Evolutionary conservation across 1,284 basidiomycete species (phyloP), one percentile per base, ranked within the genome.

Genomic region (Ganoderma meredithae): DNA sequence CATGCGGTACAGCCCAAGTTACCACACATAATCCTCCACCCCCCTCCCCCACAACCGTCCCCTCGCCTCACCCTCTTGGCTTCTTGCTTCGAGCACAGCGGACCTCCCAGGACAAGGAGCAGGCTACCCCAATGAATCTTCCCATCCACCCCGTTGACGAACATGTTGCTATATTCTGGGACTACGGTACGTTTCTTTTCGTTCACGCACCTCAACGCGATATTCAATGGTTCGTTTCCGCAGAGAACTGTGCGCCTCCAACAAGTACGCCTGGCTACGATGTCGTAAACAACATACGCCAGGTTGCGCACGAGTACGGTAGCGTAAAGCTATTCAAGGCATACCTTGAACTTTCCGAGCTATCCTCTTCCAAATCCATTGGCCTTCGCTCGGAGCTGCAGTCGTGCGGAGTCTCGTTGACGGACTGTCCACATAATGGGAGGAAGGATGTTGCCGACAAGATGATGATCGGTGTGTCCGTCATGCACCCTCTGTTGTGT

Each of bases 101-200:
- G 39, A 60, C 58, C 58, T 60, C 22, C 36, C 39, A 17, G 58
- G 39, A 60, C 58, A 19, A 39, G 39, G 39, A 60, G 58, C 41
- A 39, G 58, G 58, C 55, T 56, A n/a, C 39, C 25, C n/a, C 39
- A 27, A 67, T 70, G 65, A 59, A 60, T 10, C 47, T 64, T 41
- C 3, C 43, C 4, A 63, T 62, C 15, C 47, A 66, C 31, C 4
- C 43, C 9, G 64, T 63, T 60, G 66, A 72, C 67, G 70, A 71
- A 59, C 69, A 65, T 60, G 86, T 88, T 53, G 86, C 85, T 64
- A 82, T 90, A 40, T 90, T 88, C 71, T 90, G 89, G 88, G 88
- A 90, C 75, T 86, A 85, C 72, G 88, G 88, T 88, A 65, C 55
- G 85, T 78, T 6, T n/a, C n/a, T 25, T 43, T n/a, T 12, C 47